Evolutionary conservation across 306 rosid species (phyloP), one percentile per base, ranked within the genome.

Genomic region (Ammopiptanthus mongolicus): DNA sequence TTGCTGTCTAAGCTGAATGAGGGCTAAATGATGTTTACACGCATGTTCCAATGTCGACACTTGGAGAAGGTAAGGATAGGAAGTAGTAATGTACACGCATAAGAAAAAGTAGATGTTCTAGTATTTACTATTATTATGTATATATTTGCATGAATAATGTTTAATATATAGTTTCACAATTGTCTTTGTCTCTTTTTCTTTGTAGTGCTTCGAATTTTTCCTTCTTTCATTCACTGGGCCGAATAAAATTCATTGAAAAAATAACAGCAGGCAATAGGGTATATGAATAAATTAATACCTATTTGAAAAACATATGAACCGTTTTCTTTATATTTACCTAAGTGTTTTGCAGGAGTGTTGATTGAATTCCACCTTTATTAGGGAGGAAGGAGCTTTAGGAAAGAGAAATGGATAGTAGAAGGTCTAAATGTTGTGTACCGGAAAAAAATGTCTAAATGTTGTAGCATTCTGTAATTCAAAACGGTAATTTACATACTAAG

Each of bases 1-100:
- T 78, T 95, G 75, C 80, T 92, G 69, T 89, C 99, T 31, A 95
- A 81, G 86, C 92, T 95, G 73, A 85, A 47, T 36, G 89, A 82
- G 19, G 19, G 67, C 58, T 22, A 82, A 78, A 11, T 84, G 62
- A 81, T 9, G 39, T 28, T 65, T 41, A 15, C 14, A 48, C 17
- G 11, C 48, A 21, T 13, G 46, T 56, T 51, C 34, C 11, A 36
- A 48, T 23, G 18, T 80, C 75, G 51, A 36, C n/a, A n/a, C 31
- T 33, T 11, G 14, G 12, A 53, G 23, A 76, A 72, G 52, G 65
- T 53, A 60, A 69, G 65, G 41, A 42, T 61, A 50, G 29, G 1
- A 53, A 44, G 48, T 41, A 44, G 48, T 41, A 29, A 68, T 19
- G 29, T 5, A 31, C 9, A 50, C 3, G 9, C 66, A 11, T 46